Percentiles rank a stretch among this genome's conserved stretches.
These are phyloP conservation scores for Nicotiana noctiflora DNA, from an alignment of 257 asterid genomes.

Conservation along the genomic window DNA sequence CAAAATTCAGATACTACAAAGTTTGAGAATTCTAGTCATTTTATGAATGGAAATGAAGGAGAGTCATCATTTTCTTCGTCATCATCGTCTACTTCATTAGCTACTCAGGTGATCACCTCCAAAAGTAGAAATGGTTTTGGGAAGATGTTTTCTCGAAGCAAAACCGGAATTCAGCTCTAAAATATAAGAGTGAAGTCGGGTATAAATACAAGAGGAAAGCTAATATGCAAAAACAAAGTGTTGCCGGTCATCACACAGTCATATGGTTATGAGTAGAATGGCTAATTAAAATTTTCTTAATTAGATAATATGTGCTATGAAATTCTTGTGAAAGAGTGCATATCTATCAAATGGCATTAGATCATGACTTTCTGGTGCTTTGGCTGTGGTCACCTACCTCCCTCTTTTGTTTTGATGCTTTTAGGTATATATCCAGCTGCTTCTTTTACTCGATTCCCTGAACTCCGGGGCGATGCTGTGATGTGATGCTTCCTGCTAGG, in stretches of 20 bases:
- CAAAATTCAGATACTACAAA: constrained; percentile 25
- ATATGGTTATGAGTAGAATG: not conserved
- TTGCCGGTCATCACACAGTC: not conserved
- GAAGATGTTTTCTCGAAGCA: constrained; percentile 46
- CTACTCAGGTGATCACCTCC: constrained; percentile 20
- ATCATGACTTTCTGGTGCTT: not conserved
- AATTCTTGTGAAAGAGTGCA: not conserved
- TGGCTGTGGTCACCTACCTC: not conserved
- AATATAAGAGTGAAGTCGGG: not conserved
- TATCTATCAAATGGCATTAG: not conserved
- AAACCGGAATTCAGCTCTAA: constrained; percentile 36
- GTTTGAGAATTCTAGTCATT: constrained; percentile 17
- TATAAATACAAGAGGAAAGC: not conserved
- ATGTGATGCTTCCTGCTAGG: not conserved
- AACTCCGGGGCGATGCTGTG: not conserved
- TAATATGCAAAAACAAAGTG: not conserved
- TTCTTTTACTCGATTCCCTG: not conserved
- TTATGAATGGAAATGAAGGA: constrained; percentile 28
- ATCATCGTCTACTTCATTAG: constrained; percentile 34
- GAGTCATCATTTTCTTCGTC: constrained; percentile 35
- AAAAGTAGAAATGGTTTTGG: constrained; percentile 51
- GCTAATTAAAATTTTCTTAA: not conserved
- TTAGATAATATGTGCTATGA: not conserved
- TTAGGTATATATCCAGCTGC: not conserved
- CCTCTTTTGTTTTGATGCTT: not conserved